Evolutionary conservation across 805 yeast genomes (phyloP).

Genomic region (Candida montana): DNA sequence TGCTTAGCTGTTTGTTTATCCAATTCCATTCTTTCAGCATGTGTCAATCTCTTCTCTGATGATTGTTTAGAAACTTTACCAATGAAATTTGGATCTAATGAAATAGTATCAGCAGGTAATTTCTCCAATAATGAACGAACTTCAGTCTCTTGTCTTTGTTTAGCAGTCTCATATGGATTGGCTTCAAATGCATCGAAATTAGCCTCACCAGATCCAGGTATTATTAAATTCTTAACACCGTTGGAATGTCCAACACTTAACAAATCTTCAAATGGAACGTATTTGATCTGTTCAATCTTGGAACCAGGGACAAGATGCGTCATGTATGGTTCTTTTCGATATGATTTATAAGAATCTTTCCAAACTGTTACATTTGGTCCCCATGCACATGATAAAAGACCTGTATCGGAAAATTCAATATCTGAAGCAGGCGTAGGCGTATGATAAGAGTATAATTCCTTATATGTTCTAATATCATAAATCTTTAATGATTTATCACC

Average conservation of each 20-base stretch:
- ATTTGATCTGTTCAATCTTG: conserved; percentile 58
- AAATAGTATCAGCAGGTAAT: conserved; percentile 85
- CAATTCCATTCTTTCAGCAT: conserved; percentile 40
- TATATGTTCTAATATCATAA: conserved; percentile 89
- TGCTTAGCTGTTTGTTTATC: conserved; percentile 30
- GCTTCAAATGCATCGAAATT: conserved; percentile 90
- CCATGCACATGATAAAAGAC: conserved; percentile 85
- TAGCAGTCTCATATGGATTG: conserved; percentile 87
- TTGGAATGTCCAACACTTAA: conserved; percentile 78
- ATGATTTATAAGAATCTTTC: conserved; percentile 74
- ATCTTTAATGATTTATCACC: conserved; percentile 78
- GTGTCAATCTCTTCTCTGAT: conserved; percentile 54
- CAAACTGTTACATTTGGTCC: conserved; percentile 93
- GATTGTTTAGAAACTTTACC: conserved; percentile 80
- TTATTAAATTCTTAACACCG: conserved; percentile 78
- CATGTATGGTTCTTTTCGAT: conserved; percentile 87
- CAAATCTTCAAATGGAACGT: conserved; percentile 96
- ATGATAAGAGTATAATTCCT: conserved; percentile 55
- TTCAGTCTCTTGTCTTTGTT: conserved; percentile 91
- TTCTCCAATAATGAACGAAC: conserved; percentile 82
- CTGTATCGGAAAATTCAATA: conserved; percentile 79
- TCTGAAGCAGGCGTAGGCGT: conserved; percentile 85
- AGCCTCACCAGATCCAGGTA: conserved; percentile 98
- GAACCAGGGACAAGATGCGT: conserved; percentile 79
- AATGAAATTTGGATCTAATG: conserved; percentile 81